Conservation (phyloP, 179 eudicot species). For the Nepenthes alata region DNA sequence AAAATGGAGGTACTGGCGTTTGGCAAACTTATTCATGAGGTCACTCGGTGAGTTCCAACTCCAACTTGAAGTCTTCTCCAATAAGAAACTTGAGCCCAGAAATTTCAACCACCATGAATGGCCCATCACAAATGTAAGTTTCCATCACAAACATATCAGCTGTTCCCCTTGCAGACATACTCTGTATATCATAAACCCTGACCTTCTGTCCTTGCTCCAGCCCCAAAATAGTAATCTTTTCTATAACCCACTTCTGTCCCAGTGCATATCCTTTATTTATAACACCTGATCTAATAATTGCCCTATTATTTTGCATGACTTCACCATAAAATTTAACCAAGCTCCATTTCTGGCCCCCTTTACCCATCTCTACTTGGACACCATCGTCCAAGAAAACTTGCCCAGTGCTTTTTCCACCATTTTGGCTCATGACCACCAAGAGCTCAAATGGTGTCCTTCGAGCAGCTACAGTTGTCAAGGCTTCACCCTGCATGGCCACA, state of each 20-base stretch:
- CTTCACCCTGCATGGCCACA: conserved; percentile 61
- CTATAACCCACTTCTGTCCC: conserved; percentile 36
- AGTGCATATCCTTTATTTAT: conserved; percentile 40
- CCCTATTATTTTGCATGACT: conserved; percentile 5
- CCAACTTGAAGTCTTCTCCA: conserved; percentile 18
- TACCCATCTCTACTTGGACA: conserved; percentile 46
- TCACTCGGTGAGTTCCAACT: conserved; percentile 8
- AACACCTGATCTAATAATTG: conserved; percentile 36
- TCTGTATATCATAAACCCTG: conserved; percentile 1
- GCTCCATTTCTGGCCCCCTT: conserved; percentile 39
- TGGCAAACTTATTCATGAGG: no score
- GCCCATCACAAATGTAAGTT: conserved; percentile 2
- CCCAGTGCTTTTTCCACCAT: conserved; percentile 28
- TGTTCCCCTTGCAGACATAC: conserved; percentile 3
- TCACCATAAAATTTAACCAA: conserved; percentile 28
- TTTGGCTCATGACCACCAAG: conserved; percentile 33
- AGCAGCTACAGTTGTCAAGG: conserved; percentile 54
- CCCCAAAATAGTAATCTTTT: conserved; percentile 50
- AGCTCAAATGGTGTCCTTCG: conserved; percentile 49
- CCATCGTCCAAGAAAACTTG: conserved; percentile 68
- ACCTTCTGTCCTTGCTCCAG: conserved; percentile 13
- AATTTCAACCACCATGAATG: conserved; percentile 19
- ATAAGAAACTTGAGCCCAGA: conserved; percentile 15
- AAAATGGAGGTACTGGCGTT: no score
- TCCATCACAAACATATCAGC: conserved; percentile 4